These are phyloP conservation scores for Dictyophora rubrovolvata DNA, from an alignment of 768 basidiomycete genomes.

Conservation along the genomic window DNA sequence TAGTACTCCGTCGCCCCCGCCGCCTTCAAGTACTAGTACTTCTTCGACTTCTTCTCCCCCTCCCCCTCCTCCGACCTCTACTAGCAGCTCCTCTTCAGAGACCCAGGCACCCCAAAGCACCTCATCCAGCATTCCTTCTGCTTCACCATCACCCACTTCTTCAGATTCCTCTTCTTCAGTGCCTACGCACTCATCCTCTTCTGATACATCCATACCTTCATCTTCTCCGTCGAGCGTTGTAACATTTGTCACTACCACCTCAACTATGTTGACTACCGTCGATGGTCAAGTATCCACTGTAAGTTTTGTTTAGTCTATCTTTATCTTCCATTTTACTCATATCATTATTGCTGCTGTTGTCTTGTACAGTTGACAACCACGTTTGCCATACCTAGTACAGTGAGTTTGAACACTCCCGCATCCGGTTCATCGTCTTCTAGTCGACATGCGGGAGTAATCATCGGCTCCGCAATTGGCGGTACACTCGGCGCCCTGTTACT, in stretches of 20 bases:
- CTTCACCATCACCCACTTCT: not conserved
- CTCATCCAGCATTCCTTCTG: not conserved
- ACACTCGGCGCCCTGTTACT: not conserved
- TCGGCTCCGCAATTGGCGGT: constrained; percentile 11
- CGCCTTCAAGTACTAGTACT: not conserved
- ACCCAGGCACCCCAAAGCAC: not conserved
- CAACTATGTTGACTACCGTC: constrained; percentile 1
- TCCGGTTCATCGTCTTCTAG: not conserved
- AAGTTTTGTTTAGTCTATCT: not conserved
- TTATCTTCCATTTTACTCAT: not conserved
- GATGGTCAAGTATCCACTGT: constrained; percentile 7
- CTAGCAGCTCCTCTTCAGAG: not conserved
- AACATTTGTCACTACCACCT: not conserved
- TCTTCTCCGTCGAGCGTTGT: not conserved
- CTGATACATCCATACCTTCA: not conserved
- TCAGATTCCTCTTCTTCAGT: not conserved
- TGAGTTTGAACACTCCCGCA: constrained; percentile 1
- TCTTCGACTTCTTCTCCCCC: not conserved
- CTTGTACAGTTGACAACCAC: constrained; percentile 1
- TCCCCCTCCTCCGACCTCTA: not conserved
- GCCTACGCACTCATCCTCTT: not conserved
- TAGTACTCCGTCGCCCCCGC: not conserved
- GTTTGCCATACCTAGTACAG: not conserved
- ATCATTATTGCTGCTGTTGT: too few species aligned
- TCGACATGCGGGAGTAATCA: constrained; percentile 8